A percentile compares a stretch with the other conserved stretches of the same genome.
phyloP scores from a whole-genome alignment of 2,329 filamentous ascomycete species.

The Arthroderma sp. region DNA sequence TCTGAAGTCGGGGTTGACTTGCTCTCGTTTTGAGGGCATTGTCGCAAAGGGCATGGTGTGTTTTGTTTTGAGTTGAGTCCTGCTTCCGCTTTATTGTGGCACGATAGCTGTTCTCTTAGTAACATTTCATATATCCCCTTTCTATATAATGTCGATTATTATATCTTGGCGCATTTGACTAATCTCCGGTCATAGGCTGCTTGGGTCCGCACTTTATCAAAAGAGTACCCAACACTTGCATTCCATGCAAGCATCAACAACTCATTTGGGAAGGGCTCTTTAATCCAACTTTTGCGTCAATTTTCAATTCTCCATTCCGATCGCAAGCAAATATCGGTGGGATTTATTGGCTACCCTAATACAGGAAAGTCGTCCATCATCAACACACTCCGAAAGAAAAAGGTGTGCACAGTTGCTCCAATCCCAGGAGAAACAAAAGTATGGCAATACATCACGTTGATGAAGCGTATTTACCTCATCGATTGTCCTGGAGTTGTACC shows the following conservation, averaged over 20 bases:
- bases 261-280: constrained; percentile 86
- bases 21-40: constrained; percentile 76
- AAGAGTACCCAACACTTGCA: constrained; percentile 84
- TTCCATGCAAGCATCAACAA: constrained; percentile 94
- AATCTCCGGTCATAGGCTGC: constrained; percentile 53
- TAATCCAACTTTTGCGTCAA: constrained; percentile 84
- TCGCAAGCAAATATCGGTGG: constrained; percentile 88
- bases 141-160: constrained; percentile 20
- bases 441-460: constrained; percentile 94
- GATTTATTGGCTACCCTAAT: constrained; percentile 81
- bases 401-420: constrained; percentile 83
- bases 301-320: constrained; percentile 83
- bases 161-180: constrained; percentile 15
- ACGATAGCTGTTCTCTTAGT: constrained; percentile 90
- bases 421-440: constrained; percentile 96
- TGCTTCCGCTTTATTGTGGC: constrained; percentile 51
- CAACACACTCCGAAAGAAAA: constrained; percentile 89
- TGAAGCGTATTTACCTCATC: constrained; percentile 90
- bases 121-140: constrained; percentile 75
- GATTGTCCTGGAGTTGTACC: constrained; percentile 96
- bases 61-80: constrained; percentile 96
- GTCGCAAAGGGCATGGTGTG: constrained; percentile 65
- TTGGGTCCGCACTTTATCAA: constrained; percentile 81
- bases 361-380: constrained; percentile 95
- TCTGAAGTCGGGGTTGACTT: constrained; percentile 55